Conservation (phyloP, 495 filamentous ascomycete genomes). For the Aspergillus conjunctus region DNA sequence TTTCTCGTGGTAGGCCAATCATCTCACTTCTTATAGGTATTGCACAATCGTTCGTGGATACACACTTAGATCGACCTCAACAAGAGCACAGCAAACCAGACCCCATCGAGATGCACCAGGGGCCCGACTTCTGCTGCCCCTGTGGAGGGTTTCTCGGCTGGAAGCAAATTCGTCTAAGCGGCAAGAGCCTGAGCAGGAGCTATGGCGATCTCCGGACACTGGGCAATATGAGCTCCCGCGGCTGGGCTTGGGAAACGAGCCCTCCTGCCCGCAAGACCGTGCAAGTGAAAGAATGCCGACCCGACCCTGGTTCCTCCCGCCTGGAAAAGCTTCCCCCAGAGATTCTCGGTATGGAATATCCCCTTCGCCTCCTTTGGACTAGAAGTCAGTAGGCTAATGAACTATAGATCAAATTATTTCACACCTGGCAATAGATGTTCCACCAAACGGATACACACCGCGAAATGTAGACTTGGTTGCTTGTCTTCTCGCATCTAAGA, state of each 20-base stretch:
- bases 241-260: conserved; percentile 59
- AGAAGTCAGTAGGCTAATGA: conserved; percentile 5
- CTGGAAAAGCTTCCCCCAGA: conserved; percentile 72
- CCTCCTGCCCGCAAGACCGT: conserved; percentile 30
- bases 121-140: conserved; percentile 67
- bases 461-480: conserved; percentile 83
- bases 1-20: neutral
- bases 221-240: conserved; percentile 45
- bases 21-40: conserved; percentile 44
- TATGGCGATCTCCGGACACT: conserved; percentile 66
- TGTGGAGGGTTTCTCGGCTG: conserved; percentile 71
- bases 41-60: conserved; percentile 71
- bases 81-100: conserved; percentile 47
- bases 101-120: conserved; percentile 42
- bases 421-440: conserved; percentile 71
- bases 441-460: conserved; percentile 73
- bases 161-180: conserved; percentile 69
- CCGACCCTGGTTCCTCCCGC: conserved; percentile 39
- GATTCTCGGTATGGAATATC: conserved; percentile 63
- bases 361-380: neutral
- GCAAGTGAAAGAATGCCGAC: conserved; percentile 32
- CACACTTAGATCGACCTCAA: conserved; percentile 61
- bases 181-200: conserved; percentile 70
- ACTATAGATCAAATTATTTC: conserved; percentile 72
- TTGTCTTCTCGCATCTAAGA: conserved; percentile 73